Base-by-base conservation (phyloP, 305 asterid species). In the Vinca major region DNA sequence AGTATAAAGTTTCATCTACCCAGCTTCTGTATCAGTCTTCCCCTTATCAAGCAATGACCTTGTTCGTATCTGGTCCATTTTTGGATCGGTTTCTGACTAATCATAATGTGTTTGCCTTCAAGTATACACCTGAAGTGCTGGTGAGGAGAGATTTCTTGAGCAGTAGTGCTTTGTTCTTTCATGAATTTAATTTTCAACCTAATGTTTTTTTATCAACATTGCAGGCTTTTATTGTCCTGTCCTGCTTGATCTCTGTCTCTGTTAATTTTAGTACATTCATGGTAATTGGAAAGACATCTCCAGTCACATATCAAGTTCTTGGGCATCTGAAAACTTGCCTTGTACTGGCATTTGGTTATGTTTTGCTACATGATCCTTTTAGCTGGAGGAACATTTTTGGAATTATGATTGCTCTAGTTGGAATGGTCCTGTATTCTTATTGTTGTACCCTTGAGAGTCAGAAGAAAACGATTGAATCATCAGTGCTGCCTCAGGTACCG, bases 281-380 rank as follows among this genome's bases (percentile, higher is more conserved):
- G 69, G 92, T 86, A 70, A 90, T 86, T 70, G 97, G 96, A 74
- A 88, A 79, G 83, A 84, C 92, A 40, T 91, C 90, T 52, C 96
- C 95, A 0, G 95, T 91, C 72, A 87, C 96, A 68, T 87, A 86
- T 79, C 95, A 87, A 80, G 97, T 89, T 68, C 91, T 87, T 67
- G 95, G 91, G 73, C 95, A 89, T 82, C 85, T 91, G 55, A 87
- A 89, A 80, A 89, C 96, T 67, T 91, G 95, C 73, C 80, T 91
- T 63, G 92, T 86, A 36, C 77, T 89, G 58, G 88, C 86, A 20
- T 89, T 86, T 68, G 96, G 95, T 26, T 91, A 80, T 79, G 73
- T 69, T 65, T 75, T 86, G 67, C 86, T 91, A 74, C 85, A 60
- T 39, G 88, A 86, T 74, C 91, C 90, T 65, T 86, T 87, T 77